A percentile compares a stretch with the other conserved stretches of the same genome.
Conservation (phyloP, 2,329 filamentous ascomycete species). For the Diaporthe aspalathi region DNA sequence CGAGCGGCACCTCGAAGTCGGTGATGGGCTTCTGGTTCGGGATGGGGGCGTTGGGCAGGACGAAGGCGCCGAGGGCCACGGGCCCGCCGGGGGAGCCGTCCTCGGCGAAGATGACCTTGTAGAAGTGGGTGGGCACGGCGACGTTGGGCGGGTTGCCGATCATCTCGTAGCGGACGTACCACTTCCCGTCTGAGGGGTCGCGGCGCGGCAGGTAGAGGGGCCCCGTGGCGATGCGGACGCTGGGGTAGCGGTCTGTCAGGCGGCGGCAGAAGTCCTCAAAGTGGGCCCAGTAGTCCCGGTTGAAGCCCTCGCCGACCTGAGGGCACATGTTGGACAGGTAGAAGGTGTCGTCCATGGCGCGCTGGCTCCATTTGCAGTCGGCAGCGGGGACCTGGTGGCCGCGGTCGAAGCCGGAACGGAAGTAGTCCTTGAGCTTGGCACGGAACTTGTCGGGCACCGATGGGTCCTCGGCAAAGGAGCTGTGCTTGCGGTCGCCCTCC, state of each 20-base stretch:
- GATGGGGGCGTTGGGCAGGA: conserved; percentile 91
- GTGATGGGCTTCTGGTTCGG: conserved; percentile 86
- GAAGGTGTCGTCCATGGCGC: conserved; percentile 96
- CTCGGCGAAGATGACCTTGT: conserved; percentile 98
- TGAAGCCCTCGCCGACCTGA: conserved; percentile 98
- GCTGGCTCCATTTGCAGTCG: conserved; percentile 94
- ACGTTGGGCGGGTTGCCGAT: conserved; percentile 94
- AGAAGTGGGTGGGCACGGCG: conserved; percentile 97
- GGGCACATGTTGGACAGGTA: conserved; percentile 96
- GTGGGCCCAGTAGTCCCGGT: conserved; percentile 99
- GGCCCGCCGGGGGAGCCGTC: conserved; percentile 76
- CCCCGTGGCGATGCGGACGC: conserved; percentile 90
- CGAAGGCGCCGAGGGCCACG: conserved; percentile 93
- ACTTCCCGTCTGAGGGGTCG: conserved; percentile 87
- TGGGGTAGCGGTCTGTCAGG: conserved; percentile 83
- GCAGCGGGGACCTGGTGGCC: conserved; percentile 98
- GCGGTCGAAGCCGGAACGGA: conserved; percentile 91
- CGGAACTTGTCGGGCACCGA: conserved; percentile 87
- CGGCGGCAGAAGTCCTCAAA: conserved; percentile 97
- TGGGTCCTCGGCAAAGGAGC: conserved; percentile 83
- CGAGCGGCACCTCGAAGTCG: conserved; percentile 95
- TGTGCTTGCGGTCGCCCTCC: conserved; percentile 86
- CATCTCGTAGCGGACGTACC: conserved; percentile 94
- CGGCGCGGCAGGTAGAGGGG: conserved; percentile 91
- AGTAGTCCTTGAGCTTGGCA: conserved; percentile 92